Evolutionary conservation across 306 rosid genomes (phyloP), one percentile per base, ranked within the genome.

Genomic region (Corylus americana): DNA sequence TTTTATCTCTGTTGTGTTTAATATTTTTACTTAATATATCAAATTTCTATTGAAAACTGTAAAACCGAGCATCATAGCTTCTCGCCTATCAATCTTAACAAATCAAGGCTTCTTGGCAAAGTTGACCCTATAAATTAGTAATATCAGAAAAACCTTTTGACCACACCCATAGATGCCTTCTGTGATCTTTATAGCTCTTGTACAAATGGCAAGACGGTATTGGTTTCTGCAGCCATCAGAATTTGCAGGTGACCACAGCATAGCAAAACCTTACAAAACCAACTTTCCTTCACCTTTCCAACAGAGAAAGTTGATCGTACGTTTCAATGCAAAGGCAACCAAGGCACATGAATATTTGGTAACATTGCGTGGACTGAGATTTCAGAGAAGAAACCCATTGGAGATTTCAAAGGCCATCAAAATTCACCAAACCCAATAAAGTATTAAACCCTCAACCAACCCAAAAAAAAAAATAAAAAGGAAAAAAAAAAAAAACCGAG

Each of bases 331-430:
- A 74, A 17, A 42, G n/a, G 8, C 4, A 2, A 6, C 13, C 2
- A 39, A 20, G 50, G 31, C 74, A 54, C 69, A 39, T 71, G 77
- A 70, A 10, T 18, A 45, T 63, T 71, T 27, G 81, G 31, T 77
- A 49, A 22, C 57, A 18, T 31, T 5, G 31, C 12, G 31, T 77
- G 67, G 85, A 77, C 83, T 84, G 85, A 81, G 78, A 69, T 77
- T 58, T 77, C 84, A 67, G 82, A 80, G 84, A 39, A 76, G 49
- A 16, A 63, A 25, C 25, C 53, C 87, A 16, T 71, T 54, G 58
- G 27, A 45, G 51, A 45, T 75, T 71, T 71, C 81, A 45, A 66
- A 53, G 73, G 66, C 37, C 71, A 66, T 25, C 73, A 2, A 51
- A n/a, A 14, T 11, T 55, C 25, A 14, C 75, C 37, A 27, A 58